Conservation (phyloP, 768 basidiomycete genomes). For the Mycena haematopus region DNA sequence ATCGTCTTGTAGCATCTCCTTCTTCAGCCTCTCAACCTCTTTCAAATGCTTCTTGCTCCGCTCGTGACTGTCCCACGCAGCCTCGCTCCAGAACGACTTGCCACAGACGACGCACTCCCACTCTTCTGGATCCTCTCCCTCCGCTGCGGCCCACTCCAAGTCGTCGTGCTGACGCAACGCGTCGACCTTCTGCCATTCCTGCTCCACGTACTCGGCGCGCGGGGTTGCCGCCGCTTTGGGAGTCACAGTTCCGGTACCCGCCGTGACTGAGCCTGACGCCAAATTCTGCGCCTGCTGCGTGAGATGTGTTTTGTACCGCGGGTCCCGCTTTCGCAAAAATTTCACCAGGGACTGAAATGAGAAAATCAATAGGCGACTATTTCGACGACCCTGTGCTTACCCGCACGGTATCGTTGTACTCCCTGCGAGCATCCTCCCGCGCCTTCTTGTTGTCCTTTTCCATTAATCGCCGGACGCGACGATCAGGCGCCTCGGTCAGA, state of each 20-base stretch:
- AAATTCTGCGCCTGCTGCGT: conserved; percentile 50
- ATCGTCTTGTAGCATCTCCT: conserved; percentile 80
- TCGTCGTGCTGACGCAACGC: conserved; percentile 55
- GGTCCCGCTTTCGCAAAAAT: conserved; percentile 88
- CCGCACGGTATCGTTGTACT: conserved; percentile 91
- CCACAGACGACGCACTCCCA: conserved; percentile 97
- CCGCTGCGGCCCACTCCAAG: conserved; percentile 76
- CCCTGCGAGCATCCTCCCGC: conserved; percentile 83
- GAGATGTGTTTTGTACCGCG: conserved; percentile 77
- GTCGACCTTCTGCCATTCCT: conserved; percentile 86
- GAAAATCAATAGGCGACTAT: conserved; percentile 3
- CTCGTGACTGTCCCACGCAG: conserved; percentile 96
- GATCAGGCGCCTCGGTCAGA: conserved; percentile 82
- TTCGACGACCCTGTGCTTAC: conserved; percentile 50
- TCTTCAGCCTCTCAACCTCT: conserved; percentile 79
- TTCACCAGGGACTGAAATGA: conserved; percentile 66
- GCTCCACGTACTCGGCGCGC: conserved; percentile 69
- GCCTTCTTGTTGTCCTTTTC: conserved; percentile 96
- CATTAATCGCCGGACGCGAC: conserved; percentile 86
- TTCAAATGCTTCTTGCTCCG: conserved; percentile 93
- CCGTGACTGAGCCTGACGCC: conserved; percentile 40
- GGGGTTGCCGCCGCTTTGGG: conserved; percentile 35
- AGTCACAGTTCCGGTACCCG: conserved; percentile 32
- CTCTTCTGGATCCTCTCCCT: conserved; percentile 75
- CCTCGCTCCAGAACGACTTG: conserved; percentile 89